Evolutionary conservation across 2,329 filamentous ascomycete genomes (phyloP), one percentile per base, ranked within the genome.

Genomic region (Colletotrichum ledebouriae): DNA sequence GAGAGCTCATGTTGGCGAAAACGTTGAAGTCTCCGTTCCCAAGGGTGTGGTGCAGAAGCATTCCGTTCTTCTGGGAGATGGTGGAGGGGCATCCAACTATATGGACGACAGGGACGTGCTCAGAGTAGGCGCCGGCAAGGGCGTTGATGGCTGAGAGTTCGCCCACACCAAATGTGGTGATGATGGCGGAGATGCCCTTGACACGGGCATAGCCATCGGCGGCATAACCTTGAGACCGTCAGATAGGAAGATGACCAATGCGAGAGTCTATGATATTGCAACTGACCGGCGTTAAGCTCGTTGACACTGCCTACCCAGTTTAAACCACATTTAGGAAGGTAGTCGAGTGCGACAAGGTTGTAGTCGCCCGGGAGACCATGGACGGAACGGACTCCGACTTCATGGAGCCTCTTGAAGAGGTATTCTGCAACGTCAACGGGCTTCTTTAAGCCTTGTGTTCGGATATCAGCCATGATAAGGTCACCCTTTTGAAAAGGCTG

Each of bases 21-120:
- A 94, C 92, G 69, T 92, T 90, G 79, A 92, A 97, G 80, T 97
- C 91, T 67, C 93, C 91, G 73, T 93, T 92, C 63, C 89, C 90
- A 1, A 93, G 86, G 0, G 91, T 92, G 78, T 93, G 91, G 73
- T 92, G 90, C 37, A 86, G 79, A 39, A 85, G 77, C 80, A 84
- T 83, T 71, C 81, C 81, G 59, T 82, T 79, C 55, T 79, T 79
- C 76, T 85, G 83, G 15, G 83, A 84, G 65, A 81, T 73, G 42
- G 82, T 84, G 12, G 83, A 83, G 1, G 84, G 84, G 70, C 81
- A 85, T 56, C 84, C 84, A 46, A 91, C 89, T 63, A 91, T 89
- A 77, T 94, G 91, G 33, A 92, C 87, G 6, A 94, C 83, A 2
- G 91, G 90, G 2, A 92, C 89, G 72, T 87, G 86, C 77, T 94